These are phyloP conservation scores for Myriosclerotinia scirpicola DNA, from an alignment of 2,329 filamentous ascomycete species.

Conservation along the genomic window DNA sequence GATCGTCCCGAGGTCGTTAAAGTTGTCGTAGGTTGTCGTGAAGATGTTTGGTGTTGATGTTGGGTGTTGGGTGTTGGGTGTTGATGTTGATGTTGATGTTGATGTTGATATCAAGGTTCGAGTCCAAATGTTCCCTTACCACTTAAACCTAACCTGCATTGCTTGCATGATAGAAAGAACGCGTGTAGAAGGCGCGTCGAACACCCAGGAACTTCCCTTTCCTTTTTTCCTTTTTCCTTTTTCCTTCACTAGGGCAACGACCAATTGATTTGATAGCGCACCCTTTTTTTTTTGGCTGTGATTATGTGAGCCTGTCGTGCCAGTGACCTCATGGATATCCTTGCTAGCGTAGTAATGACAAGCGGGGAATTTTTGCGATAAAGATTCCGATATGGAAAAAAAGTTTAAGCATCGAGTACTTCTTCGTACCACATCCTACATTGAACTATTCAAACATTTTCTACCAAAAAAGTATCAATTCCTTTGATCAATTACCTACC, in stretches of 20 bases:
- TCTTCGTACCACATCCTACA: too few relatives aligned
- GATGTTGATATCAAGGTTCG: slow-evolving; percentile 8
- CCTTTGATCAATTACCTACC: not conserved
- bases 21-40: slow-evolving; percentile 10
- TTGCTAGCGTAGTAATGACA: slow-evolving; percentile 1
- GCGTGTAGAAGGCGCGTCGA: slow-evolving; percentile 24
- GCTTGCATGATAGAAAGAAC: slow-evolving; percentile 9
- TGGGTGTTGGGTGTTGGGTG: not conserved
- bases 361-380: slow-evolving; percentile 32
- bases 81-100: not conserved
- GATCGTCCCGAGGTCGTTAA: not conserved
- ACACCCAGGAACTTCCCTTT: slow-evolving; percentile 7
- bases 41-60: not conserved
- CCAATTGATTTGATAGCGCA: slow-evolving; percentile 14
- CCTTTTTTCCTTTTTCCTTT: not conserved
- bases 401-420: slow-evolving; percentile 8
- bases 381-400: slow-evolving; percentile 34
- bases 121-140: not conserved
- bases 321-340: slow-evolving; percentile 5
- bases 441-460: not conserved
- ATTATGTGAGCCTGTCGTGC: not conserved
- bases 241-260: slow-evolving; percentile 19
- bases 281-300: not conserved
- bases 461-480: not conserved
- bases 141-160: slow-evolving; percentile 12